These are phyloP conservation scores for Suhomyces sp. DNA, from an alignment of 805 yeast genomes.

Conservation along the genomic window DNA sequence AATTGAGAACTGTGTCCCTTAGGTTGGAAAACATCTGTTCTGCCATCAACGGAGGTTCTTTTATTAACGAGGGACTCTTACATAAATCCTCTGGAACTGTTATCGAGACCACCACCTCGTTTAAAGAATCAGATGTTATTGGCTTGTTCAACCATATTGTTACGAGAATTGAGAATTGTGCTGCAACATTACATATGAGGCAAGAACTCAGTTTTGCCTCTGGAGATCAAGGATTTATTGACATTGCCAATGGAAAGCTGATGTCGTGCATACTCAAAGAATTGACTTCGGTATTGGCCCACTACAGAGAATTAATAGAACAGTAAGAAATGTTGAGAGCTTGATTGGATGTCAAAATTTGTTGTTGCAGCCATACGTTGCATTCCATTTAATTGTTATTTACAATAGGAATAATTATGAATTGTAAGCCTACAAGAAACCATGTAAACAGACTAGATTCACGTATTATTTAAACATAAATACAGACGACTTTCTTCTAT, in stretches of 20 bases:
- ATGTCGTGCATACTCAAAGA: slow-evolving; percentile 34
- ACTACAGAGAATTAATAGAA: too few relatives aligned
- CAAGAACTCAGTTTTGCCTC: slow-evolving; percentile 26
- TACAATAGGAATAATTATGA: too few relatives aligned
- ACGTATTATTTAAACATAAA: too few relatives aligned
- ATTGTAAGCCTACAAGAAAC: too few relatives aligned
- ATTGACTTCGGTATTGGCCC: too few relatives aligned
- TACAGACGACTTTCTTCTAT: too few relatives aligned
- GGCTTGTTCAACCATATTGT: slow-evolving; percentile 62
- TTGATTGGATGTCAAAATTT: too few relatives aligned
- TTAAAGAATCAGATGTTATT: slow-evolving; percentile 45
- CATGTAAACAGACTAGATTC: too few relatives aligned
- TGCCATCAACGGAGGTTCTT: slow-evolving; percentile 43
- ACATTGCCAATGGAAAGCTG: slow-evolving; percentile 18
- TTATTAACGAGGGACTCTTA: slow-evolving; percentile 26
- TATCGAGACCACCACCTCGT: slow-evolving; percentile 18
- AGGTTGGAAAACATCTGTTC: slow-evolving; percentile 61
- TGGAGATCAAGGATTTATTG: slow-evolving; percentile 25
- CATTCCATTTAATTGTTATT: too few relatives aligned
- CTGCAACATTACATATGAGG: slow-evolving; percentile 34
- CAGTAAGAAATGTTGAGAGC: too few relatives aligned
- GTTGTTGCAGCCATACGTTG: too few relatives aligned
- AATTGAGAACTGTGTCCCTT: slow-evolving; percentile 54
- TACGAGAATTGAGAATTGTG: slow-evolving; percentile 66
- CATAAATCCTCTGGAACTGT: slow-evolving; percentile 25